phyloP scores from a whole-genome alignment of 345 rosid species.

The Tarenaya hassleriana region DNA sequence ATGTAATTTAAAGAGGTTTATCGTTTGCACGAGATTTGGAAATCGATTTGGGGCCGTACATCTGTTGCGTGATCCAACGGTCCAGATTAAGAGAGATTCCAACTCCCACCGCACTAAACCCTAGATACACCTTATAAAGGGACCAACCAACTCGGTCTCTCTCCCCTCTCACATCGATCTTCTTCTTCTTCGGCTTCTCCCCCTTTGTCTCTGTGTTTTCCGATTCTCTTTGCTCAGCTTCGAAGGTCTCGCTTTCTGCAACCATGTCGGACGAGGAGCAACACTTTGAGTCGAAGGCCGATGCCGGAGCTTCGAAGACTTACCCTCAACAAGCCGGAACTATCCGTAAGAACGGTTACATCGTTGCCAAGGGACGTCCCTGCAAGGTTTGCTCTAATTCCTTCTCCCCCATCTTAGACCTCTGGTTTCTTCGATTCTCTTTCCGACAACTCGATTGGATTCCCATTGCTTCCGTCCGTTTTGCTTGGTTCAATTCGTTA shows the following conservation, averaged over 20 bases:
- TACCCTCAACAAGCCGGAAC: slow-evolving; percentile 67
- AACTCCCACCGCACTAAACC: slow-evolving; percentile 2
- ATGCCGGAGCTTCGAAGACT: slow-evolving; percentile 69
- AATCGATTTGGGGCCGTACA: not conserved
- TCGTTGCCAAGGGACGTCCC: slow-evolving; percentile 58
- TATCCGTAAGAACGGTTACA: slow-evolving; percentile 56
- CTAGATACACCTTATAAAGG: slow-evolving; percentile 12
- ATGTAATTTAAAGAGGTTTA: too few species aligned
- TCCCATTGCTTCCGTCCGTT: too few species aligned
- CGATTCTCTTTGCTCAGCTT: slow-evolving; percentile 6
- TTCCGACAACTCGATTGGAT: not conserved
- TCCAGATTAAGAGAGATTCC: not conserved
- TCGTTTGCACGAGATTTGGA: not conserved
- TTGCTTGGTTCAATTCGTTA: too few species aligned
- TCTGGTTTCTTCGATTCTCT: not conserved
- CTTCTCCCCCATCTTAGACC: not conserved
- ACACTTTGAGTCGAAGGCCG: slow-evolving; percentile 60
- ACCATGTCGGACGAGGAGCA: slow-evolving; percentile 67
- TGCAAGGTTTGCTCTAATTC: slow-evolving; percentile 35
- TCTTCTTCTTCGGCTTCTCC: not conserved
- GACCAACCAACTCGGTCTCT: not conserved
- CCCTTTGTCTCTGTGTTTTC: not conserved
- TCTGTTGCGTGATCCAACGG: slow-evolving; percentile 9
- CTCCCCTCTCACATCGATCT: too few species aligned
- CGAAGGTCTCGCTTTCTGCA: slow-evolving; percentile 7